These are phyloP conservation scores for Fonsecaea erecta DNA, from an alignment of 2,329 filamentous ascomycete species.

Conservation along the genomic window DNA sequence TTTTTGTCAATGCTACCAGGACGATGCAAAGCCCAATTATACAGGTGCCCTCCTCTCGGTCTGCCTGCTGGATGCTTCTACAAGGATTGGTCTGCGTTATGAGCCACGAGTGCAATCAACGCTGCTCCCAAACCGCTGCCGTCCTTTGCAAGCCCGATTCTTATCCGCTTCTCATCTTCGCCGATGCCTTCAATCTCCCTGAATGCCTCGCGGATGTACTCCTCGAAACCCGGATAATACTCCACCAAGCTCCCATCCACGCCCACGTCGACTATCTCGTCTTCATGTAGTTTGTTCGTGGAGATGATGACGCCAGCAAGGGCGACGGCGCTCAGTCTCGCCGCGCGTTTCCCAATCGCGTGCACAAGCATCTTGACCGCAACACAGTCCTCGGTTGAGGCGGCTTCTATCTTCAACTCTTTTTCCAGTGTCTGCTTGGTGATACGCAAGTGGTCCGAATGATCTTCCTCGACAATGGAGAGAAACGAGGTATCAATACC, in stretches of 20 bases:
- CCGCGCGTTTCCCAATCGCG: constrained; percentile 85
- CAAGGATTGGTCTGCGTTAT: constrained; percentile 29
- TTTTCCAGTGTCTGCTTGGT: constrained; percentile 79
- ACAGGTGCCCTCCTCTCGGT: neutral
- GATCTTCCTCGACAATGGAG: constrained; percentile 82
- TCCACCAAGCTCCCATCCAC: constrained; percentile 94
- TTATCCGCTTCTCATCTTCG: constrained; percentile 79
- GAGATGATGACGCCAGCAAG: constrained; percentile 83
- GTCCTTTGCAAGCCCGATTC: constrained; percentile 96
- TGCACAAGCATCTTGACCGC: constrained; percentile 82
- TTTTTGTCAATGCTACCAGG: neutral
- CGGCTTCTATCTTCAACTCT: constrained; percentile 74
- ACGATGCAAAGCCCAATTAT: neutral
- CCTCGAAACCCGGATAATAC: constrained; percentile 91
- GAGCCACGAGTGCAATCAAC: constrained; percentile 85
- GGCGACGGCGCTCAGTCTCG: constrained; percentile 83
- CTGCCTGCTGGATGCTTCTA: constrained; percentile 3
- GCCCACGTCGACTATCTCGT: constrained; percentile 82
- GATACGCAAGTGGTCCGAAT: constrained; percentile 70
- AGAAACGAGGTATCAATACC: constrained; percentile 89
- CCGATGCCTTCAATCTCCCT: constrained; percentile 78
- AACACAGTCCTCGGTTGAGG: constrained; percentile 81
- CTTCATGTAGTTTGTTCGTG: constrained; percentile 71
- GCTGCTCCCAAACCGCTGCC: constrained; percentile 95
- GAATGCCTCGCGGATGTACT: constrained; percentile 83